Base-by-base conservation (phyloP, 1,284 basidiomycete species). In the Fomitopsis betulina region DNA sequence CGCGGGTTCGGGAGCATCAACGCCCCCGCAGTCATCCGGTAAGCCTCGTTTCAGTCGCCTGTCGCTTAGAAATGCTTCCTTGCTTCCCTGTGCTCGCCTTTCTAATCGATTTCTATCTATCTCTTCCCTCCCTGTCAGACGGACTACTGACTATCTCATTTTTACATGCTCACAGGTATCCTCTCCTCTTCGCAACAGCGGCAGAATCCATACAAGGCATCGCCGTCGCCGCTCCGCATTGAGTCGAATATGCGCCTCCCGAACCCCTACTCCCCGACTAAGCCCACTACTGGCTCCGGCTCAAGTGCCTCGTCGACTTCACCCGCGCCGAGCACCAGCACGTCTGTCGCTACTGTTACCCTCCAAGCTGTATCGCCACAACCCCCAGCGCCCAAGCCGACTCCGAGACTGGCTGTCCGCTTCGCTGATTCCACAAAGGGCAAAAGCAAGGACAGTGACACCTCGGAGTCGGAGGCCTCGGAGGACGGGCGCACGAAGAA, bases 391-490 rank as follows among this genome's bases (percentile, higher is more conserved):
- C 66, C 2, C 61, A 62, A 25, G 56, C 63, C 1, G 61, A 47
- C 60, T 8, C 32, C 79, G 38, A 85, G 80, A 70, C 80, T 79
- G 52, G 84, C 82, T n/a, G 88, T 91, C 5, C 82, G 85, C 27
- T 90, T 90, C 62, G 84, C 79, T 30, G 84, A 86, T 63, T 32
- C 54, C 79, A 81, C 81, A 59, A 79, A 83, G 65, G 79, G 81
- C 43, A 47, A 54, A 19, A 45, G 54, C 32, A 32, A 38, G 30
- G 27, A 33, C 25, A 21, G 21, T 12, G 47, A 51, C 19, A 42
- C 35, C 19, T 27, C 38, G 2, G 49, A 33, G 15, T 23, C 50
- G 56, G 69, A 51, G 10, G 17, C 49, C 32, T 51, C 49, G 17
- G 49, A 51, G 10, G n/a, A 51, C 19, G 49, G 17, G 32, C 45